Base-by-base conservation (phyloP, 495 filamentous ascomycete genomes). In the Xylaria grammica region DNA sequence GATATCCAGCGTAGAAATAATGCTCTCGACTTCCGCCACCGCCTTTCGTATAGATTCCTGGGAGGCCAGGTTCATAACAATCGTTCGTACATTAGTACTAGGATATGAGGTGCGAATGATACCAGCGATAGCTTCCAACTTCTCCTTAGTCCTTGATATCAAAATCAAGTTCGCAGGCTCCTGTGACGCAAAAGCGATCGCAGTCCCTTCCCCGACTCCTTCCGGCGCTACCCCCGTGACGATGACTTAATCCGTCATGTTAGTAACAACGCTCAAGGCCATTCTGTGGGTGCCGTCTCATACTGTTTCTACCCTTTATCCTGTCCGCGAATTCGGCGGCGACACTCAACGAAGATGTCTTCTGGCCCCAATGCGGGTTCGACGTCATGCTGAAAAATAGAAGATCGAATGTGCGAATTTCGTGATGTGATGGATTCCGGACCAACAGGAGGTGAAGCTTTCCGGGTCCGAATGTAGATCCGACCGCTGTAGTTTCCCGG, bases 111-210 rank as follows among this genome's bases (percentile, higher is more conserved):
- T 22, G 15, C 58, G 60, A 58, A 86, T 79, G 9, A 77, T 60
- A 9, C 72, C 56, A 15, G 76, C 78, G 1, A 86, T 82, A 45
- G 77, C 53, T 17, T 85, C 75, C n/a, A 87, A 72, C 57, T 83
- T 84, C 38, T 75, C 53, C 36, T 68, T 74, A 7, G 83, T 86
- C 0, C 85, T 79, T 1, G 85, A 87, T 3, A 81, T 84, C 10
- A 87, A 75, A 58, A 88, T 82, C 2, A 88, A 72, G 6, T 79
- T 76, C 0, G 66, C 67, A 0, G 85, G 85, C 1, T 65, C 54
- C 62, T 87, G 84, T 0, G 82, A 83, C 11, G 84, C 86, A 40
- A 87, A 78, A 13, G 84, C 80, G 1, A 82, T 40, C 1, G 81
- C 84, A 13, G 83, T 84, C 0, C 80, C 72, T 38, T 81, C 79